Percentiles rank a stretch among this genome's conserved stretches.
Evolutionary conservation across 179 eudicot genomes (phyloP).

Genomic region (Nepenthes alata): DNA sequence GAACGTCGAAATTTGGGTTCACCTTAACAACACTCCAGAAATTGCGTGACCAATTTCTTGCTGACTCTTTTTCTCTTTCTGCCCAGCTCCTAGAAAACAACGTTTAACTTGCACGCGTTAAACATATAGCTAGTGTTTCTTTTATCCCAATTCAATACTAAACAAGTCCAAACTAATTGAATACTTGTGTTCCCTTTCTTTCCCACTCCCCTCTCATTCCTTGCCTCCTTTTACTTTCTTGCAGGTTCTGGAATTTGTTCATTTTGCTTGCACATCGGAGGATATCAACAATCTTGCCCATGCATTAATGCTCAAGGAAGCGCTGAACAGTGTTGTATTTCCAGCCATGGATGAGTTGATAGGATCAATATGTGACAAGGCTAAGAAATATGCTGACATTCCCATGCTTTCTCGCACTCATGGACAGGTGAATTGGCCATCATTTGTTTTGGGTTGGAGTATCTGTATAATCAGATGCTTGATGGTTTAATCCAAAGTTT

Average conservation of each 20-base stretch:
- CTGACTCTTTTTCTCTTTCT: not conserved
- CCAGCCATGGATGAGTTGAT: constrained; percentile 72
- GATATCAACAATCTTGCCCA: constrained; percentile 96
- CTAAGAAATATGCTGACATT: constrained; percentile 49
- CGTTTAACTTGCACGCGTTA: too few species aligned
- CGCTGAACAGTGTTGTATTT: constrained; percentile 35
- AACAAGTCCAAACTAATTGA: too few species aligned
- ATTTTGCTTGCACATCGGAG: constrained; percentile 95
- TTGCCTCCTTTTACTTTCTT: not conserved
- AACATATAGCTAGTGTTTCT: too few species aligned
- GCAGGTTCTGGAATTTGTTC: constrained; percentile 92
- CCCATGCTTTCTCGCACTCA: constrained; percentile 96
- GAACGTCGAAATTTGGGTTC: too few species aligned
- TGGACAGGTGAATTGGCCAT: constrained; percentile 58
- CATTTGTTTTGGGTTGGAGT: not conserved
- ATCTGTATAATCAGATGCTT: too few species aligned
- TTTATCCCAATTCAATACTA: too few species aligned
- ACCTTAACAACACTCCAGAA: too few species aligned
- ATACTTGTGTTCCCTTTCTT: too few species aligned
- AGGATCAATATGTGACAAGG: constrained; percentile 41
- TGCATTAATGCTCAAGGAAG: constrained; percentile 75
- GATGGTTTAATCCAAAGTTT: too few species aligned
- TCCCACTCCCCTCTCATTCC: not conserved
- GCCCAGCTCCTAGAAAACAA: not conserved
- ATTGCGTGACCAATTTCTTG: not conserved